Conservation (phyloP, 371 early-diverging fungal genomes). For the Mucor racemosus region DNA sequence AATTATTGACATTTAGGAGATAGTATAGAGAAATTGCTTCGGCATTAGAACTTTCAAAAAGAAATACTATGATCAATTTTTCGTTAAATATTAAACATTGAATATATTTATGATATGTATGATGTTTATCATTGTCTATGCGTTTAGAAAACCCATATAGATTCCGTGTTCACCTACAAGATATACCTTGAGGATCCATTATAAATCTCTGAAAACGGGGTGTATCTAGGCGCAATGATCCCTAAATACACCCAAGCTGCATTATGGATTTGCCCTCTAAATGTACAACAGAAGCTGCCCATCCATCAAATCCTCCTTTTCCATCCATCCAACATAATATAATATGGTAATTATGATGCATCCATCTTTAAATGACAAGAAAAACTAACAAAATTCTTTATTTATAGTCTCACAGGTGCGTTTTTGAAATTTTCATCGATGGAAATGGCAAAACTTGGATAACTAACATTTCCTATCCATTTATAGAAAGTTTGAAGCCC, state of each 20-base stretch:
- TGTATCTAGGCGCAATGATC: background rate
- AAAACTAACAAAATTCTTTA: background rate
- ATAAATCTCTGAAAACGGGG: too few relatives aligned
- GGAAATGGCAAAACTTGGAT: background rate
- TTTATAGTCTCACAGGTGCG: conserved; percentile 23
- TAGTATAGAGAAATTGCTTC: too few relatives aligned
- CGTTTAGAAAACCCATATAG: too few relatives aligned
- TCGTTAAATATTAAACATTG: too few relatives aligned
- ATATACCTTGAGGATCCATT: too few relatives aligned
- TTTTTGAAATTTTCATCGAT: background rate
- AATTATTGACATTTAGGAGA: too few relatives aligned
- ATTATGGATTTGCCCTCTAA: background rate
- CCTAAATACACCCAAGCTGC: background rate
- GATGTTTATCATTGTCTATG: too few relatives aligned
- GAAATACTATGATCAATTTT: too few relatives aligned
- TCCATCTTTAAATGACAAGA: background rate
- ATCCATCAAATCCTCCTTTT: conserved; percentile 4
- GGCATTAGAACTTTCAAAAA: too few relatives aligned
- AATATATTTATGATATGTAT: too few relatives aligned
- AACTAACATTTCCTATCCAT: background rate
- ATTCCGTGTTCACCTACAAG: too few relatives aligned
- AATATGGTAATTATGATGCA: conserved; percentile 18
- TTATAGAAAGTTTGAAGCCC: conserved; percentile 58
- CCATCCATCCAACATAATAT: conserved; percentile 23
- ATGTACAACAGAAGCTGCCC: background rate